These are phyloP conservation scores for Fusarium nygamai DNA, from an alignment of 2,329 filamentous ascomycete genomes.

Conservation along the genomic window DNA sequence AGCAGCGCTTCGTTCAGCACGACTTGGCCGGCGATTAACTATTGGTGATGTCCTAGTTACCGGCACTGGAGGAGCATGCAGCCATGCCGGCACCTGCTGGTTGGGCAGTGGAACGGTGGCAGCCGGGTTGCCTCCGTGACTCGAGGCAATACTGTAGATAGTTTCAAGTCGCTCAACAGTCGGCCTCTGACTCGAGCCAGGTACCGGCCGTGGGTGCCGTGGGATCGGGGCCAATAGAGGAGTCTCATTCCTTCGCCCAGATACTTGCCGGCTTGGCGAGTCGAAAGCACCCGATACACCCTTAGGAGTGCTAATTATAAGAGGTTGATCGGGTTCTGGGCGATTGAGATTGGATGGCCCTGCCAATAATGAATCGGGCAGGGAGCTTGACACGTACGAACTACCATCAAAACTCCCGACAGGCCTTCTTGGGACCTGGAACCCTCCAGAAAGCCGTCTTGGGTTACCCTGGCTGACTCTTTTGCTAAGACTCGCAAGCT, in stretches of 20 bases:
- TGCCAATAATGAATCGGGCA: slow-evolving; percentile 36
- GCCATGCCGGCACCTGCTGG: slow-evolving; percentile 46
- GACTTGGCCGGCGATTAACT: slow-evolving; percentile 60
- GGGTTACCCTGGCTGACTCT: slow-evolving; percentile 52
- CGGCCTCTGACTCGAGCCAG: slow-evolving; percentile 51
- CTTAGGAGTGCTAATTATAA: slow-evolving; percentile 69
- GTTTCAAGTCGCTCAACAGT: slow-evolving; percentile 65
- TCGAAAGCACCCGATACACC: slow-evolving; percentile 66
- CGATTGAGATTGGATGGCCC: slow-evolving; percentile 13
- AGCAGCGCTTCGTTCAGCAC: slow-evolving; percentile 68
- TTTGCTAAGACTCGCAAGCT: slow-evolving; percentile 51
- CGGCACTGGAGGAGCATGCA: slow-evolving; percentile 49
- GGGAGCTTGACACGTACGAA: slow-evolving; percentile 25
- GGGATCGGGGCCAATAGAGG: slow-evolving; percentile 64
- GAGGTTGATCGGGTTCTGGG: slow-evolving; percentile 58
- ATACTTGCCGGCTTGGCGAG: slow-evolving; percentile 49
- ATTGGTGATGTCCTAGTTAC: slow-evolving; percentile 53
- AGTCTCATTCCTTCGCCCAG: slow-evolving; percentile 51
- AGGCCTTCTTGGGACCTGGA: slow-evolving; percentile 54
- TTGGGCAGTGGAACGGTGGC: slow-evolving; percentile 13
- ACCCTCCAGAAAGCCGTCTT: slow-evolving; percentile 56
- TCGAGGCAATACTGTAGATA: slow-evolving; percentile 56
- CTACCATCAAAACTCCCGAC: slow-evolving; percentile 49
- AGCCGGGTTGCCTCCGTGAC: slow-evolving; percentile 23
- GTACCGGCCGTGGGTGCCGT: slow-evolving; percentile 57